Percentiles rank a stretch among this genome's conserved stretches.
These are phyloP conservation scores for Oryza glaberrima DNA, from an alignment of 176 grass and related monocot genomes.

Conservation along the genomic window DNA sequence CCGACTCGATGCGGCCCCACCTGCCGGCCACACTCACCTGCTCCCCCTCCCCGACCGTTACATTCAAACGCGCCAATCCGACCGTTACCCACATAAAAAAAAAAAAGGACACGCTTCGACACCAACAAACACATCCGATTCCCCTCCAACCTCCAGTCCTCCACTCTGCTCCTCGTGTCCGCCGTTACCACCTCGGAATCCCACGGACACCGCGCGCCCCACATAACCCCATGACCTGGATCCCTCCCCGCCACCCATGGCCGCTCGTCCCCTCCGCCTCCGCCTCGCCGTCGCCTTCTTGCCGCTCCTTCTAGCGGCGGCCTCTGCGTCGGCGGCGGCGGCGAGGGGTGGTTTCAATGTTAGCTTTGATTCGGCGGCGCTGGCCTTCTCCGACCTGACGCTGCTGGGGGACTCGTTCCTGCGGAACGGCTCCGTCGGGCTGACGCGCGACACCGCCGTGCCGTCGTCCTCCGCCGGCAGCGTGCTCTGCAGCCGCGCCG, in stretches of 20 bases:
- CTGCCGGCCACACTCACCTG: neutral
- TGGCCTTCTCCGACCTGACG: conserved; percentile 77
- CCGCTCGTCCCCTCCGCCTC: neutral
- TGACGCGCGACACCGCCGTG: conserved; percentile 75
- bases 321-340: neutral
- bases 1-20: neutral
- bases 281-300: conserved; percentile 16
- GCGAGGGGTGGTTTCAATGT: neutral
- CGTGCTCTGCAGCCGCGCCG: conserved; percentile 68
- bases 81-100: conserved; percentile 56
- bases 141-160: neutral
- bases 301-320: neutral
- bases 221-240: conserved; percentile 32
- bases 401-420: conserved; percentile 89
- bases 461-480: conserved; percentile 80
- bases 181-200: neutral
- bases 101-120: neutral
- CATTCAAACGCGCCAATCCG: conserved; percentile 65
- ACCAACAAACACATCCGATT: neutral
- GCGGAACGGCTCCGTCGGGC: conserved; percentile 68
- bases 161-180: conserved; percentile 18
- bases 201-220: neutral
- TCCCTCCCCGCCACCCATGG: neutral
- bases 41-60: conserved; percentile 59
- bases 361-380: conserved; percentile 70